Evolutionary conservation across 495 filamentous ascomycete genomes (phyloP), one percentile per base, ranked within the genome.

Genomic region (Penicillium canariense): DNA sequence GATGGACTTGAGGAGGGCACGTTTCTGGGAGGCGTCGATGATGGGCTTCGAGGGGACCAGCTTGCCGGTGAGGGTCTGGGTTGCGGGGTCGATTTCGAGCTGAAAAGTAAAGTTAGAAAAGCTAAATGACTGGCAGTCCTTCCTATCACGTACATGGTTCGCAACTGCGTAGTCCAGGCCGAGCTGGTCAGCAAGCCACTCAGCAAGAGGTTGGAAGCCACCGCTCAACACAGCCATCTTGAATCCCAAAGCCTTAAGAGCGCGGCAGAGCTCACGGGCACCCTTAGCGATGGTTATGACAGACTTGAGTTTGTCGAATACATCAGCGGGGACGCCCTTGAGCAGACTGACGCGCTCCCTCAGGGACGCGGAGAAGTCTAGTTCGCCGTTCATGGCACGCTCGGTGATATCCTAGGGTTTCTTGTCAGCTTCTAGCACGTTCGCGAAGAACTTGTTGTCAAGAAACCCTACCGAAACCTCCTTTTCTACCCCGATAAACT

Each of bases 341-440:
- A 98, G 80, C 26, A 97, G 78, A 39, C 77, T 77, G 22, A 92
- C 89, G 9, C 94, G 84, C 66, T 87, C 87, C 35, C 82, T 82
- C 58, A 98, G 83, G 1, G 86, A 89, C 10, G 82, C 77, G 23
- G 90, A 83, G 60, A 98, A 98, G 66, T 97, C 93, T n/a, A 96
- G 78, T 67, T 97, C 94, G 40, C 94, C 94, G 56, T 92, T 85
- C 94, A 98, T 98, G 26, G 94, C 93, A 15, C 90, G 85, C 42
- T 84, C 85, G 4, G 94, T 98, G 66, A 98, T 96, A 55, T 84
- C 84, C 73, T 78, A 30, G 10, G 12, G 0, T 3, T 0, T 12
- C 18, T 31, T 5, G 38, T 68, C 44, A 63, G 56, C 52, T 32
- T n/a, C n/a, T 12, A 5, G 17, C 17, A 77, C 72, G 1, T 82